Percentiles rank a stretch among this genome's conserved stretches.
These are phyloP conservation scores for Penicillium canariense DNA, from an alignment of 495 filamentous ascomycete genomes.

Conservation along the genomic window DNA sequence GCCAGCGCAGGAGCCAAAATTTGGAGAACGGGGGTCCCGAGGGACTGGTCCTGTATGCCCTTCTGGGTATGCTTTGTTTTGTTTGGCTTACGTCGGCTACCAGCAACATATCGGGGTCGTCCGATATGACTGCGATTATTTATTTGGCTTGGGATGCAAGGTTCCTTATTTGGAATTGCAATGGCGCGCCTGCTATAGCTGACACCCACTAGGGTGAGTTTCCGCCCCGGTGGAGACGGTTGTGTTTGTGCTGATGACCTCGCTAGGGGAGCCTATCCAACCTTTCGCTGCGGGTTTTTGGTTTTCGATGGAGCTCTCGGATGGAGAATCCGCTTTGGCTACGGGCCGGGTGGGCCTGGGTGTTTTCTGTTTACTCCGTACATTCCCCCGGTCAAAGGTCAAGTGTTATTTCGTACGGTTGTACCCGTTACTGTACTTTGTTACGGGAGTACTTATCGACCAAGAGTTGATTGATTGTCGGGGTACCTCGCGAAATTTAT, in stretches of 20 bases:
- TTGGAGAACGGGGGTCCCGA: not conserved
- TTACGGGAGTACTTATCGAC: not conserved
- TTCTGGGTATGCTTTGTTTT: not conserved
- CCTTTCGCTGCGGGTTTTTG: not conserved
- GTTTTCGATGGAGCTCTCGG: not conserved
- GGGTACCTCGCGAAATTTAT: not conserved
- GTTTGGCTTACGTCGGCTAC: not conserved
- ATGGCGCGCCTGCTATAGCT: not conserved
- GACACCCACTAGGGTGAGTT: not conserved
- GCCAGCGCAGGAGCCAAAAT: constrained; percentile 19
- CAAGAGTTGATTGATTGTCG: not conserved
- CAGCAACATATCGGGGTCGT: not conserved
- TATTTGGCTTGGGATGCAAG: not conserved
- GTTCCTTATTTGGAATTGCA: not conserved
- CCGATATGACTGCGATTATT: not conserved
- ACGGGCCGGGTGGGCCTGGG: not conserved
- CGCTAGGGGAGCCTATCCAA: not conserved
- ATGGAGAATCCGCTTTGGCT: not conserved
- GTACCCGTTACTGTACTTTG: not conserved
- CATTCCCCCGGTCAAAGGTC: no score
- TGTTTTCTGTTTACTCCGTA: no score
- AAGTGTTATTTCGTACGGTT: not conserved
- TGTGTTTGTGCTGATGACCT: not conserved
- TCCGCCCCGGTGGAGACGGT: not conserved
- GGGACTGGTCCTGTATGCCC: not conserved